Base-by-base conservation (phyloP, 768 basidiomycete genomes). In the Kondoa subrosea region DNA sequence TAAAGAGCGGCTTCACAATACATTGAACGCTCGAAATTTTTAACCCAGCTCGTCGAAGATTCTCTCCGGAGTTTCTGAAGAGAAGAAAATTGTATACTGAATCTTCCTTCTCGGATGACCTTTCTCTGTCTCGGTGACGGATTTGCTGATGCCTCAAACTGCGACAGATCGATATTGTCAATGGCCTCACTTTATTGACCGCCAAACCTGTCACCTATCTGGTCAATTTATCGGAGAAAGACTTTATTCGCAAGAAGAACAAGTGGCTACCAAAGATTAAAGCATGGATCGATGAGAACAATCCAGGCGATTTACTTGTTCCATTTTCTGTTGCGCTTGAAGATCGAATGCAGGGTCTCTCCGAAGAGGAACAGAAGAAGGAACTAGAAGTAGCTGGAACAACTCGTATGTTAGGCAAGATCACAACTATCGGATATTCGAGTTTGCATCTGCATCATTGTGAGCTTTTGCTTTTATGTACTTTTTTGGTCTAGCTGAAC, bases 181-280 rank as follows among this genome's bases (percentile, higher is more conserved):
- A 95, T 78, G 78, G 83, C 58, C 85, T 99, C 68, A 83, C 85
- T 72, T 85, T 99, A 29, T 83, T 99, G 66, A 97, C 93, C 21
- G 92, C 95, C 66, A 96, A 96, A 77, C 89, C 93, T 34, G 89
- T 97, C 70, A 95, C 88, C 64, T 99, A 99, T 80, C 87, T 99
- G 63, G 91, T 96, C 79, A 99, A 99, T 79, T 80, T 99, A 60
- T 90, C 88, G 68, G 92, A 97, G 78, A 83, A 84, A 72, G 95
- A 99, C 77, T 99, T 88, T 74, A 79, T 89, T 69, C 86, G 95
- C 71, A 97, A 96, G 79, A 97, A 96, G 85, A 97, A 96, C 81
- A 97, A 96, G 81, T 97, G 95, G 92, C 25, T 64, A 15, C 57
- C 34, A 59, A 67, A 67, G n/a, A 64, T 40, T 56, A 34, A 68